Evolutionary conservation across 2,329 filamentous ascomycete genomes (phyloP).

Genomic region (Colletotrichum trifolii): DNA sequence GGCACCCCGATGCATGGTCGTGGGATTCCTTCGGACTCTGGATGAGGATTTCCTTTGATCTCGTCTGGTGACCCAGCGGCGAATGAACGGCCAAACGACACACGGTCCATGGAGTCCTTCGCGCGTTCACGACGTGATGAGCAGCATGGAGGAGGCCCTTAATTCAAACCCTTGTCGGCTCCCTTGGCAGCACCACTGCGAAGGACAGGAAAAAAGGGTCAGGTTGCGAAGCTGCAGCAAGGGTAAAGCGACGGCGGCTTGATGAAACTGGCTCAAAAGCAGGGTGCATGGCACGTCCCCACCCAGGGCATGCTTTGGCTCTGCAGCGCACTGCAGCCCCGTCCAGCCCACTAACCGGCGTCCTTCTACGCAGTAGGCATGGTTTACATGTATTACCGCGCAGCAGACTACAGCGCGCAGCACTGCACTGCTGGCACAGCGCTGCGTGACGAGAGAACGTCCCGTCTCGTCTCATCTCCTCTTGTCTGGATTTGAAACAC

Average conservation of each 20-base stretch:
- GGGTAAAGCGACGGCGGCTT: slow-evolving; percentile 28
- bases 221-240: slow-evolving; percentile 13
- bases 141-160: not conserved
- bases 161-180: not conserved
- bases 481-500: no score
- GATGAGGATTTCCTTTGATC: not conserved
- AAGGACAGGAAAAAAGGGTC: no score
- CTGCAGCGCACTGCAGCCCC: slow-evolving; percentile 18
- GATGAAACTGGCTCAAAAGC: slow-evolving; percentile 35
- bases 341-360: not conserved
- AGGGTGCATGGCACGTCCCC: slow-evolving; percentile 24
- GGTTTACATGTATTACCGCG: no score
- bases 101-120: not conserved
- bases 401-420: no score
- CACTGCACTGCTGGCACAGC: no score
- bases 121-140: slow-evolving; percentile 10
- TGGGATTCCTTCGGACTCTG: not conserved
- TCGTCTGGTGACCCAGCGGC: not conserved
- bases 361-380: no score
- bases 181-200: slow-evolving; percentile 1
- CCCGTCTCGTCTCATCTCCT: no score
- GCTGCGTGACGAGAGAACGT: no score
- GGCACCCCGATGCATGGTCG: slow-evolving; percentile 6
- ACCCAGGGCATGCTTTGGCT: slow-evolving; percentile 17
- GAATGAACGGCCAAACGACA: not conserved